These are phyloP conservation scores for Aureobasidium musti DNA, from an alignment of 2,329 filamentous ascomycete genomes.

Conservation along the genomic window DNA sequence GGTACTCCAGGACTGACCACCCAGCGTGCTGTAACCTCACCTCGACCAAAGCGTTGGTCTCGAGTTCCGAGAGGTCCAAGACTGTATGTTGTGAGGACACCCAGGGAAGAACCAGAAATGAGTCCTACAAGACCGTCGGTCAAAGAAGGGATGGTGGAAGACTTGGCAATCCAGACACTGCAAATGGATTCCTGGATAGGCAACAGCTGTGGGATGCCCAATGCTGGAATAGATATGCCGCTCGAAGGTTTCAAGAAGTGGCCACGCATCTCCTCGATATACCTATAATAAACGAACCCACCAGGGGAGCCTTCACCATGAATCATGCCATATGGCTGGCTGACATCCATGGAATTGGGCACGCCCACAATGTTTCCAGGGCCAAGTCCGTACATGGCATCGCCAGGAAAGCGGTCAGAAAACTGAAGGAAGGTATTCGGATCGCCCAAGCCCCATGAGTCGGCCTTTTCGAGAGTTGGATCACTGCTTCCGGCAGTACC, in stretches of 20 bases:
- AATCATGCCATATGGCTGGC: conserved; percentile 78
- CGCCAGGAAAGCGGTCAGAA: conserved; percentile 71
- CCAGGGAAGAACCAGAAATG: conserved; percentile 78
- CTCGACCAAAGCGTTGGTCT: conserved; percentile 64
- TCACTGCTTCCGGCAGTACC: conserved; percentile 81
- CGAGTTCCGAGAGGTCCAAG: conserved; percentile 53
- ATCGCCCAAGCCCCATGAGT: conserved; percentile 79
- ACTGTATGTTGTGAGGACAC: conserved; percentile 79
- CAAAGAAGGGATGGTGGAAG: conserved; percentile 66
- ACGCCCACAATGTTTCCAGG: conserved; percentile 72
- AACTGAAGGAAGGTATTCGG: conserved; percentile 75
- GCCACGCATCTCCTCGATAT: conserved; percentile 71
- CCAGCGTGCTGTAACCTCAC: conserved; percentile 86
- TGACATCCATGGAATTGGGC: conserved; percentile 89
- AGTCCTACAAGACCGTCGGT: conserved; percentile 81
- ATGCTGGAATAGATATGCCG: conserved; percentile 61
- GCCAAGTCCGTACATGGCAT: conserved; percentile 75
- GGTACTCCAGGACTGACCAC: conserved; percentile 89
- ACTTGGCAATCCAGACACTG: conserved; percentile 88
- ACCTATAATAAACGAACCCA: conserved; percentile 76
- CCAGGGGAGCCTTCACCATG: conserved; percentile 85
- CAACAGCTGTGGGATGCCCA: conserved; percentile 76
- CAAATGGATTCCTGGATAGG: conserved; percentile 70
- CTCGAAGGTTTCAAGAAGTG: conserved; percentile 68
- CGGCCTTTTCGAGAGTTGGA: conserved; percentile 71